A percentile compares a stretch with the other conserved stretches of the same genome.
These are phyloP conservation scores for Colletotrichum sp. DNA, from an alignment of 2,329 filamentous ascomycete species.

Conservation along the genomic window DNA sequence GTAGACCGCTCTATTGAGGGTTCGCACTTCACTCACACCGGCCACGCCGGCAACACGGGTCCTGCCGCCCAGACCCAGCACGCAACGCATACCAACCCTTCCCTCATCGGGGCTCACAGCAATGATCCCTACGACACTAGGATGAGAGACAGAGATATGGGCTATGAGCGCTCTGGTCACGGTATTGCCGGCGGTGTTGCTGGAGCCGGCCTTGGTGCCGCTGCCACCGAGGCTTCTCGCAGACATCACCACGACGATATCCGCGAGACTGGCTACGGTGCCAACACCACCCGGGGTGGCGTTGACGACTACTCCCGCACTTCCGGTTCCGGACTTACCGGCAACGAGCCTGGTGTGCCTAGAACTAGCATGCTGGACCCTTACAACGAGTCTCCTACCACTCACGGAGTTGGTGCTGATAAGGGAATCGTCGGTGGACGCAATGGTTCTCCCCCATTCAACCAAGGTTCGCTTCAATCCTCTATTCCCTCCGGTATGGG, in stretches of 20 bases:
- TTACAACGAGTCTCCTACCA: neutral
- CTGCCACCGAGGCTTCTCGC: conserved; percentile 1
- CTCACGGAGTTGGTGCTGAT: neutral
- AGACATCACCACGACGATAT: conserved; percentile 15
- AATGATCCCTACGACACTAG: conserved; percentile 17
- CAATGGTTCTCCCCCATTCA: neutral
- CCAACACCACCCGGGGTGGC: neutral
- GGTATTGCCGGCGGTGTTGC: conserved; percentile 3
- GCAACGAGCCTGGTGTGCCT: conserved; percentile 4
- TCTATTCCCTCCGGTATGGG: conserved; percentile 10
- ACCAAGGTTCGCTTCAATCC: conserved; percentile 1
- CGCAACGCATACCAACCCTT: conserved; percentile 4
- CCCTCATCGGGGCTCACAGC: neutral
- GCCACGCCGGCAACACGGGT: neutral
- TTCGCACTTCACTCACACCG: conserved; percentile 13
- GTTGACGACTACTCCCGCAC: neutral
- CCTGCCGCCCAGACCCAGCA: neutral
- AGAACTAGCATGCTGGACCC: conserved; percentile 21
- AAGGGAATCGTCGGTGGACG: neutral
- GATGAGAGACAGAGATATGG: conserved; percentile 18
- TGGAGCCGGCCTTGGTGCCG: conserved; percentile 9
- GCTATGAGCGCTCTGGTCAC: conserved; percentile 13
- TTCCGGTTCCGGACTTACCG: neutral
- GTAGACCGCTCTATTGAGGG: conserved; percentile 11
- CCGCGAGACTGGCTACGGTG: neutral